Percentiles rank a stretch among this genome's conserved stretches.
phyloP scores from a whole-genome alignment of 441 rosid species.

The Gossypium gossypioides region DNA sequence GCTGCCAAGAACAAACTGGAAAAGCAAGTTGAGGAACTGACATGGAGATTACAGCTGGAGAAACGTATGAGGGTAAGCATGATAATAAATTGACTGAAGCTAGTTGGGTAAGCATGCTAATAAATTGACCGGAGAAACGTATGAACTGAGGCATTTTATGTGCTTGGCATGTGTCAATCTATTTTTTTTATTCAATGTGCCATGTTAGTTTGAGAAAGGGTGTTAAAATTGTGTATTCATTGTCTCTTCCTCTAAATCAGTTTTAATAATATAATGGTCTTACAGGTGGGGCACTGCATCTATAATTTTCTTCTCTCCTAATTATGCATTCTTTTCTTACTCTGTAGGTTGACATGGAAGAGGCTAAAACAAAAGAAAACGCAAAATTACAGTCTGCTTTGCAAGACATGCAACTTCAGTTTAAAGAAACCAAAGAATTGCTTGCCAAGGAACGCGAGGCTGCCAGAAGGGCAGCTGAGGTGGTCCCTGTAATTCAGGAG shows the following conservation, averaged over 20 bases:
- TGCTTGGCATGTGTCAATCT: neutral
- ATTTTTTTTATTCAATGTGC: neutral
- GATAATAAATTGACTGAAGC: conserved; percentile 8
- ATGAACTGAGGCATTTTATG: neutral
- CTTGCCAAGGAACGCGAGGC: conserved; percentile 69
- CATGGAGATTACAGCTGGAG: conserved; percentile 86
- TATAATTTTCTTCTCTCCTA: conserved; percentile 10
- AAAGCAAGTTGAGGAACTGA: conserved; percentile 94
- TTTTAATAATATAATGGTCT: neutral
- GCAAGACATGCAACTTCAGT: conserved; percentile 62
- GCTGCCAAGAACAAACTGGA: conserved; percentile 93
- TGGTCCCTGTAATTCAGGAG: conserved; percentile 69
- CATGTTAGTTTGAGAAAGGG: neutral
- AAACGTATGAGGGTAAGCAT: conserved; percentile 74
- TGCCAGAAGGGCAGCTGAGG: conserved; percentile 53
- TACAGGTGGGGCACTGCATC: neutral
- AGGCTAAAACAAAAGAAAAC: conserved; percentile 81
- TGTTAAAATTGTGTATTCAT: neutral
- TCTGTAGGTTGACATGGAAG: conserved; percentile 77
- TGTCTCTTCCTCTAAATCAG: neutral
- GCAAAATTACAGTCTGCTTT: conserved; percentile 68
- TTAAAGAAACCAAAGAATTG: conserved; percentile 70
- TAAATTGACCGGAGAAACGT: conserved; percentile 1
- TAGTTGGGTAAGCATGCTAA: conserved; percentile 39
- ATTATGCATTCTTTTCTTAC: conserved; percentile 12